phyloP scores from a whole-genome alignment of 208 protist genomes.

The Leishmania amazonensis region DNA sequence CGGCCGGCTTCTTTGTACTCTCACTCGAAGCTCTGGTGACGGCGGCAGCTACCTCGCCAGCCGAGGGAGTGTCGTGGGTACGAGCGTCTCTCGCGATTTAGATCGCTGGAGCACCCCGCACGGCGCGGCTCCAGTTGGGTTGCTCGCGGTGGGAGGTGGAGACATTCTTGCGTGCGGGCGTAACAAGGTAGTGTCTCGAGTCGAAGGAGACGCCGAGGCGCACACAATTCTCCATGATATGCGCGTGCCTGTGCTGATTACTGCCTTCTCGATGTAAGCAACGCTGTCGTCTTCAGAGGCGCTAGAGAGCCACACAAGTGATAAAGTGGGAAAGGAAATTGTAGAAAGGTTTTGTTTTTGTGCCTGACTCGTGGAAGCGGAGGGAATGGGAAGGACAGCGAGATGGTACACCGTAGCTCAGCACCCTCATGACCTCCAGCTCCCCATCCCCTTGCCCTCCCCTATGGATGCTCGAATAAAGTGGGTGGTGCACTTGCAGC shows the following conservation, averaged over 20 bases:
- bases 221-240: slow-evolving; percentile 19
- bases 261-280: slow-evolving; percentile 31
- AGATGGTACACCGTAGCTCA: background rate
- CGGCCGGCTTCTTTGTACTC: slow-evolving; percentile 42
- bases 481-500: background rate
- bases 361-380: background rate
- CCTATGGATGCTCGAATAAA: background rate
- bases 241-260: slow-evolving; percentile 19
- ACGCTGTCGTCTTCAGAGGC: background rate
- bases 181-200: slow-evolving; percentile 14
- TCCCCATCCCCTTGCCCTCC: background rate
- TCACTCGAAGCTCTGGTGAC: slow-evolving; percentile 29
- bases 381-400: background rate
- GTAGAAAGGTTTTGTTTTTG: background rate
- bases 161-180: slow-evolving; percentile 26
- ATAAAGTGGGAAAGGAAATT: background rate
- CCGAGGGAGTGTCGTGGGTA: slow-evolving; percentile 57
- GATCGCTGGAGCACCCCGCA: slow-evolving; percentile 28
- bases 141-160: slow-evolving; percentile 11
- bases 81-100: slow-evolving; percentile 49
- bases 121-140: slow-evolving; percentile 16
- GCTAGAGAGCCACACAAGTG: background rate
- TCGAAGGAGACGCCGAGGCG: slow-evolving; percentile 3
- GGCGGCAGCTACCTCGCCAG: slow-evolving; percentile 37
- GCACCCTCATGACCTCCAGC: background rate